A percentile compares a stretch with the other conserved stretches of the same genome.
Conservation (phyloP, 192 early-diverging fungal species). For the Piromyces finnis region DNA sequence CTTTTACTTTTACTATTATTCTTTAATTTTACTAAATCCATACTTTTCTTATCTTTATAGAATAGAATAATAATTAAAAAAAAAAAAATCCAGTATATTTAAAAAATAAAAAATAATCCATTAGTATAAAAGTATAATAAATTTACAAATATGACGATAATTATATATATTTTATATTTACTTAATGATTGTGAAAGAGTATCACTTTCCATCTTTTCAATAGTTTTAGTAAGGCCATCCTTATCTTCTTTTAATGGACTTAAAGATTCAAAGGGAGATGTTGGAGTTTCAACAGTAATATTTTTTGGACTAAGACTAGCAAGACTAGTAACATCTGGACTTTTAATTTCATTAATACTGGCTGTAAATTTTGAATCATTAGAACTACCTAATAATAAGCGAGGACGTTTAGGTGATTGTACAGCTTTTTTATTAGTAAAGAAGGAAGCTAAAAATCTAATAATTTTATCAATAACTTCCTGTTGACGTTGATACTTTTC, state of each 20-base stretch:
- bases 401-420: not conserved
- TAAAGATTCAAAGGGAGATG: not conserved
- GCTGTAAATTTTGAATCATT: not conserved
- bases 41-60: not conserved
- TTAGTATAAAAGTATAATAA: too few species aligned
- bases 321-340: not conserved
- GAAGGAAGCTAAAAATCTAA: constrained; percentile 75
- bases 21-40: not conserved
- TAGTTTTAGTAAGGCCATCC: not conserved
- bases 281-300: not conserved
- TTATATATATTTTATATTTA: too few species aligned
- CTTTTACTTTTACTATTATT: not conserved
- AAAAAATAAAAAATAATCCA: too few species aligned
- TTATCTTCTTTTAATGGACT: not conserved
- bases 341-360: not conserved
- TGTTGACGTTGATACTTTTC: constrained; percentile 74
- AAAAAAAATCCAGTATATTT: too few species aligned
- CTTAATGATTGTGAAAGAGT: too few species aligned
- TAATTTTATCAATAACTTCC: constrained; percentile 81
- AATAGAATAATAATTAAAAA: not conserved
- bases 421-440: constrained; percentile 38
- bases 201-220: not conserved
- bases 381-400: not conserved
- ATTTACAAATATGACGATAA: too few species aligned
- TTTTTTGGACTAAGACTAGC: not conserved